Conservation (phyloP, 345 rosid species). For the Euphorbia pulcherrima region DNA sequence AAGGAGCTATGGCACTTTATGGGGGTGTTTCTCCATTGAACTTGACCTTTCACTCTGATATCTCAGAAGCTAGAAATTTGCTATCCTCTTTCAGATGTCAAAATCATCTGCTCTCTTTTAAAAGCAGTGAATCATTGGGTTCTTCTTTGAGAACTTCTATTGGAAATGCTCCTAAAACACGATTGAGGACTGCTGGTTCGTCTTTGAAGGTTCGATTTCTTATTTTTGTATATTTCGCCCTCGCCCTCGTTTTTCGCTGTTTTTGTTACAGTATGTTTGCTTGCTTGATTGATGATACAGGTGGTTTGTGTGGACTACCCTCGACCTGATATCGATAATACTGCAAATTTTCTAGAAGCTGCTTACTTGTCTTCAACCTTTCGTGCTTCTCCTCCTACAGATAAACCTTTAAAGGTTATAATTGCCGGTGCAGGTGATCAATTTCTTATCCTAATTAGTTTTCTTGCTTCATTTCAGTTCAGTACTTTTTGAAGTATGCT, state of each 20-base stretch:
- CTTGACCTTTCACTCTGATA: constrained; percentile 30
- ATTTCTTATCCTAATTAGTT: not conserved
- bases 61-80: constrained; percentile 4
- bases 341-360: constrained; percentile 79
- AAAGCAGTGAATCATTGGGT: constrained; percentile 47
- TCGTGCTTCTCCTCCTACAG: constrained; percentile 57
- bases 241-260: not conserved
- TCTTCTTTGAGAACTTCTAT: constrained; percentile 34
- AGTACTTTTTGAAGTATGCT: not conserved
- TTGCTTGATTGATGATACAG: constrained; percentile 28
- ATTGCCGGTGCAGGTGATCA: constrained; percentile 85
- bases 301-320: constrained; percentile 80
- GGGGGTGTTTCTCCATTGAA: constrained; percentile 55
- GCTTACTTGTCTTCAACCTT: constrained; percentile 73
- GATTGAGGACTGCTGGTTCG: constrained; percentile 30
- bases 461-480: not conserved
- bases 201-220: constrained; percentile 47
- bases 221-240: not conserved
- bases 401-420: constrained; percentile 69
- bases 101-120: constrained; percentile 31
- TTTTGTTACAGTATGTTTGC: not conserved
- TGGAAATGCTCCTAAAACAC: constrained; percentile 28
- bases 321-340: constrained; percentile 77
- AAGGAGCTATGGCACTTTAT: constrained; percentile 36
- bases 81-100: constrained; percentile 5